Evolutionary conservation across 139 green algal genomes (phyloP).

Genomic region (Pleodorina starrii): DNA sequence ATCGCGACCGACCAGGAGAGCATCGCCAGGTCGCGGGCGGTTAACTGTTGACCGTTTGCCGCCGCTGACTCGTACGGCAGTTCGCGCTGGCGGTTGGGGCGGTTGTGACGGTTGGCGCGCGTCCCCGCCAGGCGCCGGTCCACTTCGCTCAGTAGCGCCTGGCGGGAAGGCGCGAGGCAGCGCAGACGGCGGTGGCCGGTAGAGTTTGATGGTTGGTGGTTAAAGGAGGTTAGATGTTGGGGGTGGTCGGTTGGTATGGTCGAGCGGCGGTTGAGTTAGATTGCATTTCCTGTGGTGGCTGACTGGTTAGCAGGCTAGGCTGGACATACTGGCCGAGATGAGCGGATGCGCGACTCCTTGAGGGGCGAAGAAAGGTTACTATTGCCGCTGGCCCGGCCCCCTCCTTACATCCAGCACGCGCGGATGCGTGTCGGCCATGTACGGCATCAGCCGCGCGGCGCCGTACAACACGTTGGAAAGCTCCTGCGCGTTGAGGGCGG

Average conservation of each 20-base stretch:
- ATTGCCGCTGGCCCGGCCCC: neutral
- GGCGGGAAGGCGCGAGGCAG: too few relatives aligned
- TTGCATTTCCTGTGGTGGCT: too few relatives aligned
- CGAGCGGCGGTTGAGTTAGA: too few relatives aligned
- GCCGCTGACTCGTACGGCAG: neutral
- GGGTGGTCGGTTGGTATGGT: too few relatives aligned
- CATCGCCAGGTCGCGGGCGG: neutral
- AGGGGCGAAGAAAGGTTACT: neutral
- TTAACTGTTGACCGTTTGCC: neutral
- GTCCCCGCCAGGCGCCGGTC: constrained; percentile 14
- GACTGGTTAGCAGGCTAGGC: too few relatives aligned
- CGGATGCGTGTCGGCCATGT: neutral
- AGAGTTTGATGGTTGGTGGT: too few relatives aligned
- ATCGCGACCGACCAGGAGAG: constrained; percentile 10
- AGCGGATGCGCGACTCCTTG: neutral
- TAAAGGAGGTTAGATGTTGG: too few relatives aligned
- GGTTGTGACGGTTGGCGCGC: too few relatives aligned
- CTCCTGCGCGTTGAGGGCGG: constrained; percentile 10
- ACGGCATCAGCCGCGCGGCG: neutral
- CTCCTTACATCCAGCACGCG: neutral
- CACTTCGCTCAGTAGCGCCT: constrained; percentile 10
- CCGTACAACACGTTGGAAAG: neutral
- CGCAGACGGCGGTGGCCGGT: too few relatives aligned
- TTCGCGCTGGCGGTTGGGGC: neutral
- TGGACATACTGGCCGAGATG: too few relatives aligned